These are phyloP conservation scores for Urostyla sp. DNA, from an alignment of 73 alveolate genomes.

Conservation along the genomic window DNA sequence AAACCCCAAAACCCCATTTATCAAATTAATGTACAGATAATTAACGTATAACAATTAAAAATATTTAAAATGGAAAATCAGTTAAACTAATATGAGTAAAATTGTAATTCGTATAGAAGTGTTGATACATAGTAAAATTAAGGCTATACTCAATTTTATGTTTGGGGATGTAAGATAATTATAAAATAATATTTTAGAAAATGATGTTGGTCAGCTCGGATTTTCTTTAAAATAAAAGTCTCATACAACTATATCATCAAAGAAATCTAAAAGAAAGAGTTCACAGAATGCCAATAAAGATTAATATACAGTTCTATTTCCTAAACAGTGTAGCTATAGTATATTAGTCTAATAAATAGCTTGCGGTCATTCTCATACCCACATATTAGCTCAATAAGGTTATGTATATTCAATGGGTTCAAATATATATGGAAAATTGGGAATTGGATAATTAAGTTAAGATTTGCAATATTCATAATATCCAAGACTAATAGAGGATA, in stretches of 20 bases:
- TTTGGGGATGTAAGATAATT: constrained; percentile 29
- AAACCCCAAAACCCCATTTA: no score
- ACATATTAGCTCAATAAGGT: background rate
- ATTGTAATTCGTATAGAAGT: no score
- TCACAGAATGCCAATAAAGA: background rate
- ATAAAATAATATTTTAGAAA: background rate
- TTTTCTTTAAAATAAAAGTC: no score
- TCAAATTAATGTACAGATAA: no score
- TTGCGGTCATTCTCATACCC: constrained; percentile 27
- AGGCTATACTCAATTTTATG: constrained; percentile 6
- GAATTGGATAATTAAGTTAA: background rate
- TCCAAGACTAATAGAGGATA: constrained; percentile 18
- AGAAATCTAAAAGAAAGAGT: background rate
- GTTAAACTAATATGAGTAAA: no score
- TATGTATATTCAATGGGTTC: constrained; percentile 44
- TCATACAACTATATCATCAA: background rate
- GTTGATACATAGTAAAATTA: no score
- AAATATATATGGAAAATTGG: constrained; percentile 20
- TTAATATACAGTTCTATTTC: background rate
- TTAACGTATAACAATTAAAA: no score
- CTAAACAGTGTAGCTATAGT: background rate
- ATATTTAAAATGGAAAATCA: no score
- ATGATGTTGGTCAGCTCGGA: constrained; percentile 5
- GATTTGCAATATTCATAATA: background rate
- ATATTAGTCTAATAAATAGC: background rate